phyloP scores from a whole-genome alignment of 306 rosid species.

The Phaseolus lunatus region DNA sequence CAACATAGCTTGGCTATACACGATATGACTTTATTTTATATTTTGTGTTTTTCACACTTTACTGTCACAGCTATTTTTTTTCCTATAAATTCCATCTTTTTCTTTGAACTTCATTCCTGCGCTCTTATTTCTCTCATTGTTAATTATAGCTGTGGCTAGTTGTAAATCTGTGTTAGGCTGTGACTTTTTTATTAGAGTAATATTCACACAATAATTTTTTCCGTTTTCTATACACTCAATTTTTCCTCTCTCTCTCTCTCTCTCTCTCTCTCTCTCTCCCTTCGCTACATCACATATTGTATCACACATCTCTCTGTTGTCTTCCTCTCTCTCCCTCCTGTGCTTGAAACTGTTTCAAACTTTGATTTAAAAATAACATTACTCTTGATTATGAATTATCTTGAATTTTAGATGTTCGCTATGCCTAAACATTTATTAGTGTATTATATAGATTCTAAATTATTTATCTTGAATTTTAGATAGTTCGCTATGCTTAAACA shows the following conservation, averaged over 20 bases:
- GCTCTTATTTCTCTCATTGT: neutral
- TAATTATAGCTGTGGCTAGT: neutral
- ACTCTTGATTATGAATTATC: neutral
- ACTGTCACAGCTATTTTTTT: neutral
- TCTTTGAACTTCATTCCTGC: neutral
- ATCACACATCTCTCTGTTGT: neutral
- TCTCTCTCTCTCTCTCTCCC: neutral
- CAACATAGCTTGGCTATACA: neutral
- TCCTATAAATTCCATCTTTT: neutral
- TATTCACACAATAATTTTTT: neutral
- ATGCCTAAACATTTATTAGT: neutral
- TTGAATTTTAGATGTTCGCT: neutral
- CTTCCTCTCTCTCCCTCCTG: neutral
- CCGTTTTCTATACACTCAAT: neutral
- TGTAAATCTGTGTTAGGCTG: neutral
- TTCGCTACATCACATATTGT: neutral
- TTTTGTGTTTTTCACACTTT: neutral
- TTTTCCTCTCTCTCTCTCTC: neutral
- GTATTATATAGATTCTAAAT: neutral
- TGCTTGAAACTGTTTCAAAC: neutral
- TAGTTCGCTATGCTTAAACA: neutral
- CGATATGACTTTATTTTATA: neutral
- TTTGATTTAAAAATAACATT: neutral
- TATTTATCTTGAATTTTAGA: neutral
- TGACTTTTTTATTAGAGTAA: neutral